Percentiles rank a stretch among this genome's conserved stretches.
Evolutionary conservation across 2,329 filamentous ascomycete genomes (phyloP).

Genomic region (Cercospora brassicicola): DNA sequence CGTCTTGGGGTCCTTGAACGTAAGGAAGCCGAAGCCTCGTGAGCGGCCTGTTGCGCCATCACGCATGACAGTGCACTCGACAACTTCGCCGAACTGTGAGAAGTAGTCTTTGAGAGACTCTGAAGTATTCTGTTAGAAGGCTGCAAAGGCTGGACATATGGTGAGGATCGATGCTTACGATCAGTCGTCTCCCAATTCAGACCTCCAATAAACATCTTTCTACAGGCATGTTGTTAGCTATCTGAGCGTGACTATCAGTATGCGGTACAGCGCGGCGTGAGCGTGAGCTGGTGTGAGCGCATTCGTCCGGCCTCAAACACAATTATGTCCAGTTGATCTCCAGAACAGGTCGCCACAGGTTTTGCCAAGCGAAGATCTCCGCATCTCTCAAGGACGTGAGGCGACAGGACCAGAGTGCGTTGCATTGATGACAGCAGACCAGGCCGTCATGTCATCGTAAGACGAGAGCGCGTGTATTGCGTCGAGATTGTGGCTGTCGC

Average conservation of each 20-base stretch:
- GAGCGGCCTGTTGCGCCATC: conserved; percentile 92
- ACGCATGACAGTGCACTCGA: conserved; percentile 99
- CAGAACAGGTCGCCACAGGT: neutral
- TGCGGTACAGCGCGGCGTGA: conserved; percentile 19
- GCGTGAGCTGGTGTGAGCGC: conserved; percentile 12
- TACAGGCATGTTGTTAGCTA: conserved; percentile 47
- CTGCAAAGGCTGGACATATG: neutral
- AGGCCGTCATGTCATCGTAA: neutral
- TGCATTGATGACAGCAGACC: neutral
- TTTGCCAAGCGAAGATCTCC: neutral
- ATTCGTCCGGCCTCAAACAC: neutral
- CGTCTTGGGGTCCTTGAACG: conserved; percentile 95
- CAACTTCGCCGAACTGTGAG: conserved; percentile 93
- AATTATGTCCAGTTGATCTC: neutral
- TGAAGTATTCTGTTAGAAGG: conserved; percentile 47
- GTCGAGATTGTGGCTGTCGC: neutral
- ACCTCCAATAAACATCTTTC: conserved; percentile 99
- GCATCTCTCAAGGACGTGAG: neutral
- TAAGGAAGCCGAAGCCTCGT: conserved; percentile 94
- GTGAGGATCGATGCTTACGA: conserved; percentile 61
- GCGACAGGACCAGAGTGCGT: neutral
- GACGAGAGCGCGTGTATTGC: neutral
- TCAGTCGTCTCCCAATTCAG: conserved; percentile 99
- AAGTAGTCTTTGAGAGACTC: conserved; percentile 97
- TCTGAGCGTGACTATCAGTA: neutral